Evolutionary conservation across 208 protist genomes (phyloP).

Genomic region (Leishmania major): DNA sequence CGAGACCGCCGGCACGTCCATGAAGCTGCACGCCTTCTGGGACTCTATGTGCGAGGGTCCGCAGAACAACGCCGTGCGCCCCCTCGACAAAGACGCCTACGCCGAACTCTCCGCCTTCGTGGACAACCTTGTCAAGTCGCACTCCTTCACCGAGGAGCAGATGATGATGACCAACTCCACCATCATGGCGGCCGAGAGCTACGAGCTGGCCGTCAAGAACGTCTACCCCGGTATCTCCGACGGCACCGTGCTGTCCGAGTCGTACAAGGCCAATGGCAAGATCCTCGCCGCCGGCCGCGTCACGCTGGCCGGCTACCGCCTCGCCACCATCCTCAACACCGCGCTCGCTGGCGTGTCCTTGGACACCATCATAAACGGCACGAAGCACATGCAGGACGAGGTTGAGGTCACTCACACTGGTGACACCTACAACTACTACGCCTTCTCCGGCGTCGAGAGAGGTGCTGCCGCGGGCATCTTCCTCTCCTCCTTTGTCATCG

Average conservation of each 20-base stretch:
- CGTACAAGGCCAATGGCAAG: conserved; percentile 32
- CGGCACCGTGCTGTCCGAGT: conserved; percentile 25
- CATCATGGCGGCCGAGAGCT: conserved; percentile 46
- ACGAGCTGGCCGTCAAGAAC: conserved; percentile 33
- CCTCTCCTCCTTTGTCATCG: conserved; percentile 22
- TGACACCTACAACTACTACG: conserved; percentile 35
- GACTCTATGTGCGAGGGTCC: conserved; percentile 53
- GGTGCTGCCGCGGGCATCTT: conserved; percentile 17
- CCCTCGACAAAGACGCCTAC: conserved; percentile 33
- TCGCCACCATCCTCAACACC: conserved; percentile 31
- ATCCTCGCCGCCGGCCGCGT: conserved; percentile 19
- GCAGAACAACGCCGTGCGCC: conserved; percentile 27
- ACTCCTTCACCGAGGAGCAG: conserved; percentile 34
- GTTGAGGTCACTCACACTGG: conserved; percentile 13
- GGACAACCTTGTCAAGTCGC: conserved; percentile 35
- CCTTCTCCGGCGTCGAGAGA: conserved; percentile 16
- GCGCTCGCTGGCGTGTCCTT: conserved; percentile 23
- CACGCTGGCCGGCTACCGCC: conserved; percentile 40
- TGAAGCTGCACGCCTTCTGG: conserved; percentile 65
- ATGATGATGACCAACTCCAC: conserved; percentile 30
- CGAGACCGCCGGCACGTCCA: conserved; percentile 4
- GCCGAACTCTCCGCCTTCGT: conserved; percentile 34
- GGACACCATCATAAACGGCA: conserved; percentile 22
- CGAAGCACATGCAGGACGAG: conserved; percentile 14
- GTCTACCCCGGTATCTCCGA: conserved; percentile 45